Evolutionary conservation across 345 rosid genomes (phyloP).

Genomic region (Aegle marmelos): DNA sequence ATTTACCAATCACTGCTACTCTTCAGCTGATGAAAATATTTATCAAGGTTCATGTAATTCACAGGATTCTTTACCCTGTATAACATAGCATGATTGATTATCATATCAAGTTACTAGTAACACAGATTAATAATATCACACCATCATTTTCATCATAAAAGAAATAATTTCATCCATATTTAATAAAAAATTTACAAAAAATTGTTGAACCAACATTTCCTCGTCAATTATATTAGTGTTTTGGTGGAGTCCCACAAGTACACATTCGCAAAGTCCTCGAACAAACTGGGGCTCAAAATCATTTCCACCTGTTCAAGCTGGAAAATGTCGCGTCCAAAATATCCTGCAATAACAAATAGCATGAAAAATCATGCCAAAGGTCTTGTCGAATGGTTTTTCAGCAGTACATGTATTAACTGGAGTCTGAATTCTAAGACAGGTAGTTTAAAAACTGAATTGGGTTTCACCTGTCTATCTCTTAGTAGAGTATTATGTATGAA

Average conservation of each 20-base stretch:
- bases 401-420: too few species aligned
- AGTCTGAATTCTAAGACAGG: too few species aligned
- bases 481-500: too few species aligned
- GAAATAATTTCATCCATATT: neutral
- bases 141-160: too few species aligned
- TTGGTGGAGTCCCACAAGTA: slow-evolving; percentile 24
- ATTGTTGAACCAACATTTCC: slow-evolving; percentile 20
- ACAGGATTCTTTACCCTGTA: slow-evolving; percentile 15
- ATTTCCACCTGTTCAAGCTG: slow-evolving; percentile 30
- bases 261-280: slow-evolving; percentile 24
- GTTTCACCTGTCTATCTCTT: too few species aligned
- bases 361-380: too few species aligned
- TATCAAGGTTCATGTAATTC: slow-evolving; percentile 10
- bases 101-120: neutral
- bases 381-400: too few species aligned
- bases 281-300: slow-evolving; percentile 17
- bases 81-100: too few species aligned
- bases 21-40: slow-evolving; percentile 21
- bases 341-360: slow-evolving; percentile 20
- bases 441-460: too few species aligned
- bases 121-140: too few species aligned
- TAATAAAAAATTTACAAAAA: neutral
- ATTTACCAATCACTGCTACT: slow-evolving; percentile 23
- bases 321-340: slow-evolving; percentile 21
- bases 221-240: slow-evolving; percentile 12